These are phyloP conservation scores for Skeletonema grethae DNA, from an alignment of 108 stramenopile genomes.

Conservation along the genomic window DNA sequence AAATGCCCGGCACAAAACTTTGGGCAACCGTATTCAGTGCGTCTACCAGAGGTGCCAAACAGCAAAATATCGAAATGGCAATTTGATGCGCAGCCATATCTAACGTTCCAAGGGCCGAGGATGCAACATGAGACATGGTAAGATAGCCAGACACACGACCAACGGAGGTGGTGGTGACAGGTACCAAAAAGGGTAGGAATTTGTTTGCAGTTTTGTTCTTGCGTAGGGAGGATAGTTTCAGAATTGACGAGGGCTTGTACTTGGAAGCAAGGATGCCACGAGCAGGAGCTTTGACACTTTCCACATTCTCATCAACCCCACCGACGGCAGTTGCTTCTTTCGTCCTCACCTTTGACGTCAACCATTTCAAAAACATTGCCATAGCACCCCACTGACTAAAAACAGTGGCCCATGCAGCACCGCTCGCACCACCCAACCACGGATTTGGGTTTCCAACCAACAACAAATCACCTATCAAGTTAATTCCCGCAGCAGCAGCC, in stretches of 20 bases:
- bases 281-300: conserved; percentile 5
- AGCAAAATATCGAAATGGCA: conserved; percentile 67
- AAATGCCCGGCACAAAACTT: conserved; percentile 69
- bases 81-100: conserved; percentile 79
- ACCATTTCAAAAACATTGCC: conserved; percentile 72
- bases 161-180: conserved; percentile 70
- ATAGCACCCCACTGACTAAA: conserved; percentile 82
- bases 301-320: not conserved
- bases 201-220: conserved; percentile 14
- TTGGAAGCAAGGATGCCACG: conserved; percentile 11
- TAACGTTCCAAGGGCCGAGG: conserved; percentile 57
- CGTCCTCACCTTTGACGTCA: conserved; percentile 28
- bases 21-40: conserved; percentile 72
- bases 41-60: conserved; percentile 71
- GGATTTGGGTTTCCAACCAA: conserved; percentile 63
- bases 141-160: conserved; percentile 72
- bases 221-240: conserved; percentile 1
- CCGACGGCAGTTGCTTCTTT: not conserved
- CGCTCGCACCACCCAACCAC: conserved; percentile 79
- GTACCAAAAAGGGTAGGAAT: conserved; percentile 65
- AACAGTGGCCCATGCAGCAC: conserved; percentile 92
- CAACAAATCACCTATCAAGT: conserved; percentile 72
- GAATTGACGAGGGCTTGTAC: conserved; percentile 1
- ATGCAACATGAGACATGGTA: conserved; percentile 78
- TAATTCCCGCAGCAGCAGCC: conserved; percentile 75